Percentiles rank a stretch among this genome's conserved stretches.
Conservation (phyloP, 768 basidiomycete genomes). For the Hygrocybe punicea region DNA sequence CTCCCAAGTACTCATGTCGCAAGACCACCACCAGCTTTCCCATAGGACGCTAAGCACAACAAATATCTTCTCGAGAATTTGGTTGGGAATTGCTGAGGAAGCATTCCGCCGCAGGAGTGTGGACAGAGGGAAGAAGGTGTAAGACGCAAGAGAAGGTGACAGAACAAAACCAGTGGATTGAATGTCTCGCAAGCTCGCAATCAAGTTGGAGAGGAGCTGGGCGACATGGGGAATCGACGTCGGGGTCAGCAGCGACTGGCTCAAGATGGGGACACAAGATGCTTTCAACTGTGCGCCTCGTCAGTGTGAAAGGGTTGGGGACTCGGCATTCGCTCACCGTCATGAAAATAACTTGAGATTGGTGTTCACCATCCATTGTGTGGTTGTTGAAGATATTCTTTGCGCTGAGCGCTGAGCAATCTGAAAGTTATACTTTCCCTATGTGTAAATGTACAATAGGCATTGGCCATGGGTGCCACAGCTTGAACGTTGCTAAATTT, state of each 20-base stretch:
- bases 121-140: slow-evolving; percentile 85
- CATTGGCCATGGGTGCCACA: too few relatives aligned
- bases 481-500: too few relatives aligned
- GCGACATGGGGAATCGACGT: slow-evolving; percentile 46
- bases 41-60: slow-evolving; percentile 54
- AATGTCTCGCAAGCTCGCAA: slow-evolving; percentile 44
- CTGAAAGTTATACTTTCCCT: too few relatives aligned
- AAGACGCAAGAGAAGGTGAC: slow-evolving; percentile 64
- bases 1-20: slow-evolving; percentile 72
- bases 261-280: slow-evolving; percentile 79
- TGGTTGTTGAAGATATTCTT: too few relatives aligned
- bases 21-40: slow-evolving; percentile 82
- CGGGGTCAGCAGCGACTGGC: slow-evolving; percentile 60
- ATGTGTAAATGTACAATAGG: too few relatives aligned
- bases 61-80: slow-evolving; percentile 73
- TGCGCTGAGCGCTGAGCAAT: too few relatives aligned
- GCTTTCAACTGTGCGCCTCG: slow-evolving; percentile 50
- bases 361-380: neutral
- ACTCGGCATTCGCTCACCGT: slow-evolving; percentile 12
- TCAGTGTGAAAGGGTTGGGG: neutral
- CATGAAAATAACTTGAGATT: slow-evolving; percentile 20
- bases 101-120: slow-evolving; percentile 76
- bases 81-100: slow-evolving; percentile 67
- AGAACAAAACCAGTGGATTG: slow-evolving; percentile 40
- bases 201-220: slow-evolving; percentile 53